A percentile compares a stretch with the other conserved stretches of the same genome.
These are phyloP conservation scores for Bjerkandera adusta DNA, from an alignment of 1,284 basidiomycete species.

Conservation along the genomic window DNA sequence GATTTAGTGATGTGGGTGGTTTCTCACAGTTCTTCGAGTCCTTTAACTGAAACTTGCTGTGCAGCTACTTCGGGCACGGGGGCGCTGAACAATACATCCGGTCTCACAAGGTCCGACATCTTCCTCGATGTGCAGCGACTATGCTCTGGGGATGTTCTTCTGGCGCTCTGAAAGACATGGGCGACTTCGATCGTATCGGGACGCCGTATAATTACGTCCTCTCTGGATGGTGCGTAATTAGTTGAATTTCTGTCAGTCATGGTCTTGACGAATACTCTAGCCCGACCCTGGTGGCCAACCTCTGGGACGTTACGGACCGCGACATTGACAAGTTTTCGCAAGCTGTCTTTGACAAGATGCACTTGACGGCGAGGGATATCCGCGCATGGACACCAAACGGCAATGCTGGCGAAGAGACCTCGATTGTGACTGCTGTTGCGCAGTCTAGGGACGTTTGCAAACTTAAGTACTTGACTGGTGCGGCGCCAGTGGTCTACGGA, in stretches of 20 bases:
- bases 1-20: conserved; percentile 85
- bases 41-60: background rate
- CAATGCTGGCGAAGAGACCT: conserved; percentile 32
- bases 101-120: conserved; percentile 78
- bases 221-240: conserved; percentile 83
- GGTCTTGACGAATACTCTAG: conserved; percentile 36
- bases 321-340: conserved; percentile 94
- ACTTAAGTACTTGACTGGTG: conserved; percentile 93
- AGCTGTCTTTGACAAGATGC: conserved; percentile 76
- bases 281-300: conserved; percentile 89
- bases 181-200: conserved; percentile 89
- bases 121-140: conserved; percentile 83
- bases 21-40: conserved; percentile 21
- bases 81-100: conserved; percentile 94
- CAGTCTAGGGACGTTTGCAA: conserved; percentile 80
- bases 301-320: conserved; percentile 98
- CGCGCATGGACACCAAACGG: conserved; percentile 24
- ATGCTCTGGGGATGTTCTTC: conserved; percentile 99
- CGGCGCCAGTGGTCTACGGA: conserved; percentile 92
- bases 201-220: conserved; percentile 95
- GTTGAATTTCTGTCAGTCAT: background rate
- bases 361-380: conserved; percentile 46
- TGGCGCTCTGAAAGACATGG: conserved; percentile 84
- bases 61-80: conserved; percentile 95
- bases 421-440: conserved; percentile 80